These are phyloP conservation scores for Limonium bicolor DNA, from an alignment of 148 eudicot species.

Conservation along the genomic window DNA sequence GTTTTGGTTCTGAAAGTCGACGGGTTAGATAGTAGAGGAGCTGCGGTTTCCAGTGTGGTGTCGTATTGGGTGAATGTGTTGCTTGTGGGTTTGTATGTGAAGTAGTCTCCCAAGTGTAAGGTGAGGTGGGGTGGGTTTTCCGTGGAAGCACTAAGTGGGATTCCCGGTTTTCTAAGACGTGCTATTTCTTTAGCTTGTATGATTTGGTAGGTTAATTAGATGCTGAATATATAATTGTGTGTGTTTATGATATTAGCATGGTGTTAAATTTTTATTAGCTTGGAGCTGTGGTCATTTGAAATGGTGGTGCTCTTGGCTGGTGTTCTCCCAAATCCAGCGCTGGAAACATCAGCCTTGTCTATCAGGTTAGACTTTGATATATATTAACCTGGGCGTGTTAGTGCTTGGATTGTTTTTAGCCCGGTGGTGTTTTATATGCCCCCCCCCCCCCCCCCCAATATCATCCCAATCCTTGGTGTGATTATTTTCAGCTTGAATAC, in stretches of 20 bases:
- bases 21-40: background rate
- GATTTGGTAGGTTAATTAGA: slow-evolving; percentile 10
- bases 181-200: slow-evolving; percentile 17
- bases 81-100: slow-evolving; percentile 10
- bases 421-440: too few species aligned
- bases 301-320: slow-evolving; percentile 8
- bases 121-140: slow-evolving; percentile 15
- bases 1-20: slow-evolving; percentile 5
- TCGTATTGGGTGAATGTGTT: slow-evolving; percentile 12
- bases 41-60: slow-evolving; percentile 2
- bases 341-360: slow-evolving; percentile 9
- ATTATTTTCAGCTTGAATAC: slow-evolving; percentile 68
- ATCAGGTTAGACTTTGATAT: too few species aligned
- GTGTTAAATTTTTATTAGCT: slow-evolving; percentile 5
- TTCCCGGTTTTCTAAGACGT: slow-evolving; percentile 5
- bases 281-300: slow-evolving; percentile 10
- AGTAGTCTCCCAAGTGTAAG: slow-evolving; percentile 9
- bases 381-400: too few species aligned
- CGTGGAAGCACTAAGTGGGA: slow-evolving; percentile 8
- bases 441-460: too few species aligned
- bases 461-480: too few species aligned
- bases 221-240: background rate
- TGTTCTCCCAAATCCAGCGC: slow-evolving; percentile 9
- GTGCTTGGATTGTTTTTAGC: too few species aligned
- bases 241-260: background rate